Percentiles rank a stretch among this genome's conserved stretches.
Conservation (phyloP, 306 rosid species). For the Pyrus bretschneideri region DNA sequence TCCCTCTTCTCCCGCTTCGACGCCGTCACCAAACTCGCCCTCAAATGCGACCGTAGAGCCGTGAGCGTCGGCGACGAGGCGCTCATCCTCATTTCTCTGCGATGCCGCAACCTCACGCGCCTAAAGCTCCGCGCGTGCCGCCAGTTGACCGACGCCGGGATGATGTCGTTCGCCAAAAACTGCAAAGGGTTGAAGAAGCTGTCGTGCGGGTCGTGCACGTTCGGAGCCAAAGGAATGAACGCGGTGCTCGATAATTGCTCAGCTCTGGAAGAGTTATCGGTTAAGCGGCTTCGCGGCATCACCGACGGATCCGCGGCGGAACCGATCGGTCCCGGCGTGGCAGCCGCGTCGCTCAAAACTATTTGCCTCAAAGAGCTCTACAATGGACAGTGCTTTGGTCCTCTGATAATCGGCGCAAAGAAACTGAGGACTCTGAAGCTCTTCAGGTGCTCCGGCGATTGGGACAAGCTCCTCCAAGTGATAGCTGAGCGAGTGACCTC, state of each 20-base stretch:
- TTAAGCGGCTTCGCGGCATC: slow-evolving; percentile 82
- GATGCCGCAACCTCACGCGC: slow-evolving; percentile 86
- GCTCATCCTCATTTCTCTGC: slow-evolving; percentile 55
- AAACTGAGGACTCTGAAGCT: slow-evolving; percentile 76
- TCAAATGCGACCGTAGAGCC: slow-evolving; percentile 89
- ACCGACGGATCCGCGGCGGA: slow-evolving; percentile 52
- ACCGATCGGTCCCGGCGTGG: slow-evolving; percentile 76
- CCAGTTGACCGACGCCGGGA: slow-evolving; percentile 66
- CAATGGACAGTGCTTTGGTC: slow-evolving; percentile 87
- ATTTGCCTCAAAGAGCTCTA: slow-evolving; percentile 85
- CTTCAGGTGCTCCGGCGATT: slow-evolving; percentile 84
- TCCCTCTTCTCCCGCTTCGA: slow-evolving; percentile 81
- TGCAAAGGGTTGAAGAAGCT: slow-evolving; percentile 89
- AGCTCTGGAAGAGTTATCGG: slow-evolving; percentile 74
- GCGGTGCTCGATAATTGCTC: slow-evolving; percentile 74
- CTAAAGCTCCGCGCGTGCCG: slow-evolving; percentile 93
- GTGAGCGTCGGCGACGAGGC: slow-evolving; percentile 68
- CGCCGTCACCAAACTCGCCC: slow-evolving; percentile 79
- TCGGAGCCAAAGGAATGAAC: slow-evolving; percentile 90
- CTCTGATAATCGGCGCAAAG: slow-evolving; percentile 72
- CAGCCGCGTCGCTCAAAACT: slow-evolving; percentile 50
- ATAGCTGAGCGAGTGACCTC: slow-evolving; percentile 35
- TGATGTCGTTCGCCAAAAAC: slow-evolving; percentile 69
- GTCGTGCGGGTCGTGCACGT: slow-evolving; percentile 88
- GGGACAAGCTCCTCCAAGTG: slow-evolving; percentile 71